Percentiles rank a stretch among this genome's conserved stretches.
Evolutionary conservation across 768 basidiomycete species (phyloP).

Genomic region (Xerocomellus dryophilus): DNA sequence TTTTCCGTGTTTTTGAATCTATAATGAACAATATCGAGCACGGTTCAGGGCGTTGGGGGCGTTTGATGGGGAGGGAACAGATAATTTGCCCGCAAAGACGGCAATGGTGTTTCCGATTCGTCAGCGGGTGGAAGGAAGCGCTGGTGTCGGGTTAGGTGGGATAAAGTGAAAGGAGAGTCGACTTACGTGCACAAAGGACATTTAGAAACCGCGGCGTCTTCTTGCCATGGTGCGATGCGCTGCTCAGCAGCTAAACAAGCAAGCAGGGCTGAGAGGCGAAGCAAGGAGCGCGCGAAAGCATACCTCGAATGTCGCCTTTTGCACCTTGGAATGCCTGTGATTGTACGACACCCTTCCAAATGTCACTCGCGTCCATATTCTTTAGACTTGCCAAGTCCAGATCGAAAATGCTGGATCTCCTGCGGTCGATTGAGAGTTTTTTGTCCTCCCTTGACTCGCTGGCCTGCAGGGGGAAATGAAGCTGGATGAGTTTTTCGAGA

Average conservation of each 20-base stretch:
- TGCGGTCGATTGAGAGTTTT: constrained; percentile 20
- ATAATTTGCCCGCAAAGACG: constrained; percentile 90
- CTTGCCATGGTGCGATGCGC: constrained; percentile 92
- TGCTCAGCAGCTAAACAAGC: constrained; percentile 69
- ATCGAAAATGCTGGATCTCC: constrained; percentile 73
- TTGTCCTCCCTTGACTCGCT: constrained; percentile 11
- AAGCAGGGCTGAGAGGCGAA: constrained; percentile 1
- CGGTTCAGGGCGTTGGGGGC: constrained; percentile 56
- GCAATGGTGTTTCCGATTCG: constrained; percentile 95
- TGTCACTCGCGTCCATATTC: constrained; percentile 60
- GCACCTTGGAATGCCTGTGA: constrained; percentile 41
- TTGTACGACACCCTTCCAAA: constrained; percentile 65
- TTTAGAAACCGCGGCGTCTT: constrained; percentile 68
- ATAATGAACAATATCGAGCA: constrained; percentile 86
- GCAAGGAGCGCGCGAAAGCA: constrained; percentile 8
- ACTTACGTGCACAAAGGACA: constrained; percentile 85
- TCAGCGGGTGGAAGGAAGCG: constrained; percentile 80
- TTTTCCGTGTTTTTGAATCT: constrained; percentile 70
- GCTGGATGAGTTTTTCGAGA: constrained; percentile 78
- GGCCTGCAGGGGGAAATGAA: constrained; percentile 60
- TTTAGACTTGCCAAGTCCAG: constrained; percentile 56
- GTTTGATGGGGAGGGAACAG: constrained; percentile 81
- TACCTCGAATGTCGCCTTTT: constrained; percentile 71
- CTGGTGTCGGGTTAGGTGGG: constrained; percentile 30
- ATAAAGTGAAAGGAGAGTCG: constrained; percentile 4